Percentiles rank a stretch among this genome's conserved stretches.
These are phyloP conservation scores for Lecanicillium sp. DNA, from an alignment of 2,329 filamentous ascomycete genomes.

Conservation along the genomic window DNA sequence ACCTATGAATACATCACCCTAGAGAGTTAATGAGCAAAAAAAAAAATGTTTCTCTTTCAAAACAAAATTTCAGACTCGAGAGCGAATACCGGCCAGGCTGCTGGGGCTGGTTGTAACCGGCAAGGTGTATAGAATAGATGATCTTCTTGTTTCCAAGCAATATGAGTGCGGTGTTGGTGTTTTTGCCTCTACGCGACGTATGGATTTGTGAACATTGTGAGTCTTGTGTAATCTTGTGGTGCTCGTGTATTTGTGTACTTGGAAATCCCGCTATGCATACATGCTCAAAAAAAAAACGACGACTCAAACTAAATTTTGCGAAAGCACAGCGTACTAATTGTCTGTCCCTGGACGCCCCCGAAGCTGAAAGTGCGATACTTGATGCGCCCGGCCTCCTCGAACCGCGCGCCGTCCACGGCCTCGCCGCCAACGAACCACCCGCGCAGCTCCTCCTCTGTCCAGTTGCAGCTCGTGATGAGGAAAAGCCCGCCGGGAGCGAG, in stretches of 20 bases:
- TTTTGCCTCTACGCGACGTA: neutral
- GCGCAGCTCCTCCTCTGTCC: slow-evolving; percentile 83
- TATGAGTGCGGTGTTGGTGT: slow-evolving; percentile 2
- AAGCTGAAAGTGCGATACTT: slow-evolving; percentile 85
- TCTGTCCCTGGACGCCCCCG: slow-evolving; percentile 81
- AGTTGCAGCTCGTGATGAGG: slow-evolving; percentile 93
- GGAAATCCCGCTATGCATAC: slow-evolving; percentile 17
- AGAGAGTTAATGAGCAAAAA: slow-evolving; percentile 35
- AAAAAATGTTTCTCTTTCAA: slow-evolving; percentile 4
- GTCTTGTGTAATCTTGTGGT: neutral
- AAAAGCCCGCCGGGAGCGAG: slow-evolving; percentile 67
- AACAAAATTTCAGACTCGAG: slow-evolving; percentile 10
- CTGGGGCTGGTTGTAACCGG: neutral
- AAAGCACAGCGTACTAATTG: slow-evolving; percentile 83
- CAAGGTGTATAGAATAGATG: slow-evolving; percentile 12
- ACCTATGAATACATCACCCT: slow-evolving; percentile 61
- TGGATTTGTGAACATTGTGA: too few species aligned
- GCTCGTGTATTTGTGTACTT: slow-evolving; percentile 17
- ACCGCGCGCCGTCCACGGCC: slow-evolving; percentile 30
- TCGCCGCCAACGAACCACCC: slow-evolving; percentile 61
- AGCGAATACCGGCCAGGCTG: slow-evolving; percentile 6
- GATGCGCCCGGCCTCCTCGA: slow-evolving; percentile 61
- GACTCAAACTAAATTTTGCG: slow-evolving; percentile 31
- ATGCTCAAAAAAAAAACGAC: neutral
- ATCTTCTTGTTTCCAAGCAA: slow-evolving; percentile 4